Evolutionary conservation across 2,329 filamentous ascomycete genomes (phyloP), one percentile per base, ranked within the genome.

Genomic region (Pseudofabraea citricarpa): DNA sequence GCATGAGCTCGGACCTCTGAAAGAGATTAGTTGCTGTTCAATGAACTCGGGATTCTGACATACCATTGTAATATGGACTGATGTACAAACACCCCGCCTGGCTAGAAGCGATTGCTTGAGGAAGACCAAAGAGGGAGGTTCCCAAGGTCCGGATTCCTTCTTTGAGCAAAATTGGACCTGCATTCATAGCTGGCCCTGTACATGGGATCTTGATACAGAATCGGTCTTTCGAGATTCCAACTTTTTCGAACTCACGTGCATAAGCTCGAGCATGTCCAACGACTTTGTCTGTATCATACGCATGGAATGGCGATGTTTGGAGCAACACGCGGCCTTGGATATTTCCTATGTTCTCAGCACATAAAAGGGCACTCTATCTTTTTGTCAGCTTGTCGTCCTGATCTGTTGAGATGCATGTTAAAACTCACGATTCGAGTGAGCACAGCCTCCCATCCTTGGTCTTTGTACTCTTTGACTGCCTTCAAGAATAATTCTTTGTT

Each of bases 151-250:
- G 59, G 36, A 74, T 72, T 4, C 70, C 70, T 46, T 73, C 70
- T 1, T 54, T 48, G 4, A 60, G 61, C 23, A 75, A 61, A 12
- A 64, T 59, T 37, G 64, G 67, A 21, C 66, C 68, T 0, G 70
- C 71, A 41, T 67, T 70, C 20, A 75, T 54, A 8, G 68, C 71
- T 0, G 71, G 64, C 0, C 71, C 71, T 0, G 71, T 74, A 20
- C 64, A 65, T 8, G 71, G 71, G 19, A 75, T 74, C 56, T 75
- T 75, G 63, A 75, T 73, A 51, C 67, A 71, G 52, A 68, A 73
- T 9, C 68, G 63, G 44, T 72, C 69, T 15, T 68, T 63, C 3
- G 63, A 49, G 35, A 75, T 69, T 2, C 70, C 70, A 2, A 62
- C 66, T 4, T 58, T 62, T 5, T 64, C 63, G 42, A 75, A 73